Evolutionary conservation across 352 stramenopile species (phyloP).

Genomic region (Phytopythium delawarense): DNA sequence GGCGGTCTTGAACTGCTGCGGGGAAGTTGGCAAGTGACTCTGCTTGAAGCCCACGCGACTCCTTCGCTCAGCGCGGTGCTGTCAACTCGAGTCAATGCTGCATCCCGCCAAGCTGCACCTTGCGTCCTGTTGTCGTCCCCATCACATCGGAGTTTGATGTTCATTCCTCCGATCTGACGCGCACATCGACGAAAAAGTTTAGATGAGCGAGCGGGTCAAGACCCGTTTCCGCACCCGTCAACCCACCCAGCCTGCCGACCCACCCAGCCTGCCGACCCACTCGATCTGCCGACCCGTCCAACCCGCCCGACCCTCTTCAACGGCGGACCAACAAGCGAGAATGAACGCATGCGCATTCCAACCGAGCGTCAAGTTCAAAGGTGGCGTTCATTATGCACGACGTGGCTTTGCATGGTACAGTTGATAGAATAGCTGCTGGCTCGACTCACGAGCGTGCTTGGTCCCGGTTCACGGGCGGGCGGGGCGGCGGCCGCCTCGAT

Average conservation of each 20-base stretch:
- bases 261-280: no score
- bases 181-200: slow-evolving; percentile 1
- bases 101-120: no score
- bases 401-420: neutral
- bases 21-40: neutral
- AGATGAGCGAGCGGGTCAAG: neutral
- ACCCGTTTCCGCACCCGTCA: neutral
- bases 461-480: neutral
- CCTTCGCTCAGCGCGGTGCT: no score
- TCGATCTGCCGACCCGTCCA: neutral
- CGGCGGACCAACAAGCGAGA: no score
- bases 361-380: neutral
- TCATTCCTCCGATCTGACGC: neutral
- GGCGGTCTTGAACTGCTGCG: neutral
- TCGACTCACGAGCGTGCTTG: neutral
- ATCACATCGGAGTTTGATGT: neutral
- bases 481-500: neutral
- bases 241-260: neutral
- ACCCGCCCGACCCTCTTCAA: neutral
- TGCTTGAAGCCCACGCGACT: no score
- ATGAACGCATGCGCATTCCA: no score
- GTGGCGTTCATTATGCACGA: neutral
- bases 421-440: neutral
- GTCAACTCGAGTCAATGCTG: no score
- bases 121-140: no score